phyloP scores from a whole-genome alignment of 176 grass and related monocot genomes.

The Phoenix roebelenii region DNA sequence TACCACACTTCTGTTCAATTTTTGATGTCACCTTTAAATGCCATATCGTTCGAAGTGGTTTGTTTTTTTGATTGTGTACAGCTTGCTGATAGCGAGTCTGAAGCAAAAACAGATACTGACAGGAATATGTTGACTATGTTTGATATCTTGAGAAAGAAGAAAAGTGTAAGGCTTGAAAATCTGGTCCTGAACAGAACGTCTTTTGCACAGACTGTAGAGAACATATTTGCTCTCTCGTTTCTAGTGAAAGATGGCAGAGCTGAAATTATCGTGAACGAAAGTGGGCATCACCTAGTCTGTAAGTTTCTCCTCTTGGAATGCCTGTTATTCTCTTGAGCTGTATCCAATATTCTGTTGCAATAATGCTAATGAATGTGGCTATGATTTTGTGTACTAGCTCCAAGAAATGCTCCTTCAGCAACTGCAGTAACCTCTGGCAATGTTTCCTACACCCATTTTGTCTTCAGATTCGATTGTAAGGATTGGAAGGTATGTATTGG shows the following conservation, averaged over 20 bases:
- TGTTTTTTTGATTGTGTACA: constrained; percentile 9
- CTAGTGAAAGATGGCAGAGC: constrained; percentile 90
- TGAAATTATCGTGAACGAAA: constrained; percentile 52
- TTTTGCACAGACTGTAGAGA: constrained; percentile 89
- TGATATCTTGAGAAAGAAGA: constrained; percentile 62
- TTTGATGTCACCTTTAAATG: too few species aligned
- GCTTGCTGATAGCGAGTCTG: constrained; percentile 53
- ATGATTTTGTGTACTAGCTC: constrained; percentile 31
- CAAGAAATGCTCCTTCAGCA: constrained; percentile 76
- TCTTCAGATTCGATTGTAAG: constrained; percentile 75
- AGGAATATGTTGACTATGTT: constrained; percentile 64
- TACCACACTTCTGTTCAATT: too few species aligned
- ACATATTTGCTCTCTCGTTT: constrained; percentile 87
- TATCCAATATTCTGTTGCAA: too few species aligned
- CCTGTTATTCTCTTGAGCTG: neutral
- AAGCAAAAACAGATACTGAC: constrained; percentile 70
- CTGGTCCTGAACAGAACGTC: constrained; percentile 77
- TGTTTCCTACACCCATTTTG: constrained; percentile 80
- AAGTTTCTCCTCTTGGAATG: constrained; percentile 21
- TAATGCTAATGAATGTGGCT: neutral
- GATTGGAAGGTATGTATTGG: constrained; percentile 70
- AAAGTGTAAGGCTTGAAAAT: constrained; percentile 47
- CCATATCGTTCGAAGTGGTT: too few species aligned
- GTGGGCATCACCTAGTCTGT: constrained; percentile 65
- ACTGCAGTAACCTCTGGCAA: constrained; percentile 57